phyloP scores from a whole-genome alignment of 768 basidiomycete genomes.

The Hemileccinum impolitum region DNA sequence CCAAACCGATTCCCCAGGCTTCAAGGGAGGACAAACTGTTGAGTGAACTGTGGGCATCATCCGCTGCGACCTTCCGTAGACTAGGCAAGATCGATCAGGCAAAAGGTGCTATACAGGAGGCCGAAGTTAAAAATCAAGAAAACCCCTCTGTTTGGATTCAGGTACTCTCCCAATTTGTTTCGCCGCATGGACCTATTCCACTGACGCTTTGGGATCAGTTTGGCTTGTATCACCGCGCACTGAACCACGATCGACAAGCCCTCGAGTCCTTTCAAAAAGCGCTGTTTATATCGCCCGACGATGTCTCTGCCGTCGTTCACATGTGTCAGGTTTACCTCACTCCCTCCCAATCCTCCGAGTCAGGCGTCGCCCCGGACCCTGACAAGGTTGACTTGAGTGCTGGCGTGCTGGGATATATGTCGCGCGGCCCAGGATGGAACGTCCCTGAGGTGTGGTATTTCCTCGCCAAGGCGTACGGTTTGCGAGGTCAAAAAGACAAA shows the following conservation, averaged over 20 bases:
- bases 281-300: slow-evolving; percentile 78
- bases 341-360: slow-evolving; percentile 20
- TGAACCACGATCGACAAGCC: slow-evolving; percentile 58
- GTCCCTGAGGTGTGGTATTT: slow-evolving; percentile 94
- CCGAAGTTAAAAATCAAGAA: slow-evolving; percentile 81
- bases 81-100: slow-evolving; percentile 88
- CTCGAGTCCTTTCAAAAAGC: slow-evolving; percentile 82
- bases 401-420: slow-evolving; percentile 71
- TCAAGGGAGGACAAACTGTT: slow-evolving; percentile 66
- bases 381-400: slow-evolving; percentile 78
- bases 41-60: slow-evolving; percentile 90
- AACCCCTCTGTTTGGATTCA: slow-evolving; percentile 95
- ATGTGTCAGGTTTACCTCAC: slow-evolving; percentile 73
- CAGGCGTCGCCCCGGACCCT: slow-evolving; percentile 22
- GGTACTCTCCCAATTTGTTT: slow-evolving; percentile 38
- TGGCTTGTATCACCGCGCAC: slow-evolving; percentile 66
- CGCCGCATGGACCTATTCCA: neutral
- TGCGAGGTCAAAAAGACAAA: slow-evolving; percentile 66
- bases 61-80: slow-evolving; percentile 89
- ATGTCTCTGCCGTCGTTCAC: slow-evolving; percentile 75
- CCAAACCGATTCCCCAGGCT: slow-evolving; percentile 33
- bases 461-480: slow-evolving; percentile 75
- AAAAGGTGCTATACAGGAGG: slow-evolving; percentile 89
- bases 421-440: slow-evolving; percentile 84
- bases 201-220: slow-evolving; percentile 43